phyloP scores from a whole-genome alignment of 2,329 filamentous ascomycete genomes.

The Rhynchosporium agropyri region DNA sequence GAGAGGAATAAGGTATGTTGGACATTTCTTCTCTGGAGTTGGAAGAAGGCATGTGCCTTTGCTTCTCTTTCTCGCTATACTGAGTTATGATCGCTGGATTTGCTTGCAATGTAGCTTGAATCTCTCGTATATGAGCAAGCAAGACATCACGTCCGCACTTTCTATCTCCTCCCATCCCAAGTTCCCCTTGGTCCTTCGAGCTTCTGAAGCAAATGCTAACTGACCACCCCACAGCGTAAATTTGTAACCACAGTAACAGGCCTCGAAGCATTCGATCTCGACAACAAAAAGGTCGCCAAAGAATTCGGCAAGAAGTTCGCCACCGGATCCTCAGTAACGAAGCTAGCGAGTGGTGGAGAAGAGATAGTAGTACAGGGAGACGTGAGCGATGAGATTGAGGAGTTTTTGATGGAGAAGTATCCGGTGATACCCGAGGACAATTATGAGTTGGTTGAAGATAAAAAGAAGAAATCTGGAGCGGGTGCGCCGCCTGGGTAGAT shows the following conservation, averaged over 20 bases:
- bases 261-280: slow-evolving; percentile 85
- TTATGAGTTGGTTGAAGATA: slow-evolving; percentile 78
- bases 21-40: background rate
- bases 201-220: background rate
- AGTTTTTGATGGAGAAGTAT: slow-evolving; percentile 88
- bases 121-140: background rate
- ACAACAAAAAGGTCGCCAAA: slow-evolving; percentile 94
- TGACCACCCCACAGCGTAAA: slow-evolving; percentile 62
- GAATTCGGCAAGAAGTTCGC: slow-evolving; percentile 99
- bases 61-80: background rate
- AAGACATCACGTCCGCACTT: background rate
- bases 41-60: background rate
- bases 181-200: background rate
- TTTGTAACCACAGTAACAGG: slow-evolving; percentile 92
- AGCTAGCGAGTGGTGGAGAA: slow-evolving; percentile 81
- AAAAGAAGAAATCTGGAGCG: slow-evolving; percentile 17
- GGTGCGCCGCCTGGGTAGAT: slow-evolving; percentile 14
- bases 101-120: background rate
- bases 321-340: slow-evolving; percentile 89
- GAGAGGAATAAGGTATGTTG: slow-evolving; percentile 77
- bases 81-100: too few relatives aligned
- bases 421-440: slow-evolving; percentile 92
- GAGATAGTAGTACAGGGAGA: slow-evolving; percentile 98
- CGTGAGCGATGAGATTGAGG: slow-evolving; percentile 90
- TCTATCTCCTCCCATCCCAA: background rate